These are phyloP conservation scores for Salix dunnii DNA, from an alignment of 345 rosid species.

Conservation along the genomic window DNA sequence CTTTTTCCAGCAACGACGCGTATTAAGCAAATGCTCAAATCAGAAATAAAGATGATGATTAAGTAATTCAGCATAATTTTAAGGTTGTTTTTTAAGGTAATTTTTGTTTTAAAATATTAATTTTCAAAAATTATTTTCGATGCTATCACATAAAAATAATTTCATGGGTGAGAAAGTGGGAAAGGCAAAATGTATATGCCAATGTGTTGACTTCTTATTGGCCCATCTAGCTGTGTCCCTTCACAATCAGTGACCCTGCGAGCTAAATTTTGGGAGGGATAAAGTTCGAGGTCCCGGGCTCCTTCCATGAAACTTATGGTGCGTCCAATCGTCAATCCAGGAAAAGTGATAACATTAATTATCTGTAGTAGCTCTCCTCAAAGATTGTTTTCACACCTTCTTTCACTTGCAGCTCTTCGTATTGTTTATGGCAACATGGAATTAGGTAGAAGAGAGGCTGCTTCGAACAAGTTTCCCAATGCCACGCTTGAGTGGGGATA, in stretches of 20 bases:
- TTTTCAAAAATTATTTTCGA: too few relatives aligned
- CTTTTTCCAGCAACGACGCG: neutral
- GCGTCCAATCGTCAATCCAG: neutral
- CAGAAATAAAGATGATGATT: conserved; percentile 9
- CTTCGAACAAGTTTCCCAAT: neutral
- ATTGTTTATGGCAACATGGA: neutral
- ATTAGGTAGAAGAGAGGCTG: neutral
- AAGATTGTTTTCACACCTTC: neutral
- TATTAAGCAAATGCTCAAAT: too few relatives aligned
- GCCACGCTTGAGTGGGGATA: neutral
- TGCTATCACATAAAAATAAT: too few relatives aligned
- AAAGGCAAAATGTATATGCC: neutral
- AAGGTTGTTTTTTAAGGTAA: too few relatives aligned
- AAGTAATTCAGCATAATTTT: too few relatives aligned
- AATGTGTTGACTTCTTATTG: neutral
- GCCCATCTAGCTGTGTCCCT: neutral
- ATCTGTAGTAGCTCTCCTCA: neutral
- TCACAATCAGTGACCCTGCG: conserved; percentile 18
- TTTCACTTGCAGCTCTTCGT: neutral
- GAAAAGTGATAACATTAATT: neutral
- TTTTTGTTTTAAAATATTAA: too few relatives aligned
- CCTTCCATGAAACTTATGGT: conserved; percentile 20
- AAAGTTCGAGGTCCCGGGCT: conserved; percentile 33
- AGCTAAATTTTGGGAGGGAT: conserved; percentile 19
- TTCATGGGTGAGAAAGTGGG: neutral